Conservation (phyloP, 306 rosid species). For the Rosa multiflora region DNA sequence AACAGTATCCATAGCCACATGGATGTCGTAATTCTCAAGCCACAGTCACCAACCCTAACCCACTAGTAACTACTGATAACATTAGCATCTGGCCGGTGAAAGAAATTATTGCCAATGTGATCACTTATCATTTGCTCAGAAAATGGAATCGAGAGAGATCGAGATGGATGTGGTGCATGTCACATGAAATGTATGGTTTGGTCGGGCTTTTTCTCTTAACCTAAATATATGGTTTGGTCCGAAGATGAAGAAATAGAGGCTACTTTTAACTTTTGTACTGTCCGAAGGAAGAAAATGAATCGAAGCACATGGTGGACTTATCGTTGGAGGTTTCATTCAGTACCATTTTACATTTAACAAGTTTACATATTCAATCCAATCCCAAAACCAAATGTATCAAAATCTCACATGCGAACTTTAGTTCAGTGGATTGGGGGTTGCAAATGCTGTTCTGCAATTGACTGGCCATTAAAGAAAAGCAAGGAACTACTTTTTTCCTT, state of each 20-base stretch:
- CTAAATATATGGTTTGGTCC: neutral
- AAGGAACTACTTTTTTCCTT: too few relatives aligned
- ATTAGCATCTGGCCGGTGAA: neutral
- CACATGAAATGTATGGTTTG: neutral
- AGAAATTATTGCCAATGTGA: neutral
- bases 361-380: neutral
- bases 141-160: neutral
- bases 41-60: neutral
- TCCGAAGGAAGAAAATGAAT: neutral
- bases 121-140: neutral
- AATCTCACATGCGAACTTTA: neutral
- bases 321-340: neutral
- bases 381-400: neutral
- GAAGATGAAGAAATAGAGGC: neutral
- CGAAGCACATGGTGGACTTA: neutral
- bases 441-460: neutral
- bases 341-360: too few relatives aligned
- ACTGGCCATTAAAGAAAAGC: neutral
- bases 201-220: neutral
- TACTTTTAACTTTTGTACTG: neutral
- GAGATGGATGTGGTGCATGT: neutral
- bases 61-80: neutral
- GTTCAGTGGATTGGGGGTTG: neutral
- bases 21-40: neutral
- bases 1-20: neutral